Percentiles rank a stretch among this genome's conserved stretches.
Conservation (phyloP, 805 yeast species). For the Middelhovenomyces tepae region DNA sequence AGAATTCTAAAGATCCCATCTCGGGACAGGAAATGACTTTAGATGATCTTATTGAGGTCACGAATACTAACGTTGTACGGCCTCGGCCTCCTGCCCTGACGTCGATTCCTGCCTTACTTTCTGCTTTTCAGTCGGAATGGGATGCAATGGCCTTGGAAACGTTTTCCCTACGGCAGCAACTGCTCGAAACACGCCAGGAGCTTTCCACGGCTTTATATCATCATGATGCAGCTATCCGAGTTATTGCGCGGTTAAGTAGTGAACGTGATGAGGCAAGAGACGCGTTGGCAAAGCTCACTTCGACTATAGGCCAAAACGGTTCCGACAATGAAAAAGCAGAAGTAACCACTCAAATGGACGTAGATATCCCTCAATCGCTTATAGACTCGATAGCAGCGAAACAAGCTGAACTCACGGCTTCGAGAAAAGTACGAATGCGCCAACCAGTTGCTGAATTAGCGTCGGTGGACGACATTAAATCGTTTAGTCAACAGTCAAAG, state of each 20-base stretch:
- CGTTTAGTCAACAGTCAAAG: slow-evolving; percentile 6
- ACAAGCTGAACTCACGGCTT: slow-evolving; percentile 8
- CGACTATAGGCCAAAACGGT: slow-evolving; percentile 16
- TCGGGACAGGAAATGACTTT: slow-evolving; percentile 48
- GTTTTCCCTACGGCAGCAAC: slow-evolving; percentile 64
- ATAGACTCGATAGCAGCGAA: slow-evolving; percentile 7
- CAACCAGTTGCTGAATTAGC: slow-evolving; percentile 7
- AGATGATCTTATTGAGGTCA: slow-evolving; percentile 48
- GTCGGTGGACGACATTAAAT: slow-evolving; percentile 5
- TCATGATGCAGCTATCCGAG: slow-evolving; percentile 85
- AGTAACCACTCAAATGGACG: background rate
- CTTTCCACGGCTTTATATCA: slow-evolving; percentile 70
- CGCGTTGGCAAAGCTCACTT: slow-evolving; percentile 49
- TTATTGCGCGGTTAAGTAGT: slow-evolving; percentile 63
- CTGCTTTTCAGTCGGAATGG: slow-evolving; percentile 81
- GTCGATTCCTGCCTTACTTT: slow-evolving; percentile 70
- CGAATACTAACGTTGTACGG: slow-evolving; percentile 22
- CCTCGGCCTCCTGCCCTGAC: slow-evolving; percentile 42
- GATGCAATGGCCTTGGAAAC: slow-evolving; percentile 78
- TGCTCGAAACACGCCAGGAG: slow-evolving; percentile 58
- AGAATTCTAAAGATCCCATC: slow-evolving; percentile 70
- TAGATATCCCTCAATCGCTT: slow-evolving; percentile 3
- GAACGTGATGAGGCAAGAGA: slow-evolving; percentile 66
- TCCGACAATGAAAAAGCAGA: slow-evolving; percentile 3
- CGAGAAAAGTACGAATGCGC: slow-evolving; percentile 11